phyloP scores from a whole-genome alignment of 768 basidiomycete species.

The Boletus rubescentipes region DNA sequence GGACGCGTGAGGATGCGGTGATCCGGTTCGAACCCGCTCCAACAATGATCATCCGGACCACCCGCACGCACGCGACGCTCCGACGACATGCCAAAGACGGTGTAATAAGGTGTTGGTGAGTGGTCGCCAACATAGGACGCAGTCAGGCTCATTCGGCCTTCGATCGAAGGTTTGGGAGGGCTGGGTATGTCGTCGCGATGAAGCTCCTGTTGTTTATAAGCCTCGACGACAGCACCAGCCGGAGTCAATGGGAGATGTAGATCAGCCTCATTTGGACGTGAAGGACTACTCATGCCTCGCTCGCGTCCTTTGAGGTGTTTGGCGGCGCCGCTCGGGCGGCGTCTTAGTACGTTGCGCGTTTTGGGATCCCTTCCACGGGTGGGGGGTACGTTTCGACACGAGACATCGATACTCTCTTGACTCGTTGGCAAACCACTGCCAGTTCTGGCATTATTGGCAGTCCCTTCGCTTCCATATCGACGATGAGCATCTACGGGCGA shows the following conservation, averaged over 20 bases:
- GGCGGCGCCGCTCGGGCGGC: slow-evolving; percentile 28
- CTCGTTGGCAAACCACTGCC: slow-evolving; percentile 1
- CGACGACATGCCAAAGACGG: slow-evolving; percentile 50
- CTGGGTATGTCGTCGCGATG: slow-evolving; percentile 9
- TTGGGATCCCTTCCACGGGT: slow-evolving; percentile 14
- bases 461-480: slow-evolving; percentile 20
- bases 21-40: slow-evolving; percentile 1
- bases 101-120: slow-evolving; percentile 49
- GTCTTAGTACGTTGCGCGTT: slow-evolving; percentile 33
- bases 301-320: slow-evolving; percentile 20
- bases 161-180: slow-evolving; percentile 24
- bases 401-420: slow-evolving; percentile 15
- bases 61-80: slow-evolving; percentile 46
- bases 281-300: slow-evolving; percentile 9
- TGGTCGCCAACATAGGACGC: slow-evolving; percentile 5
- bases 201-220: slow-evolving; percentile 47
- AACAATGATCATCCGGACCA: slow-evolving; percentile 41
- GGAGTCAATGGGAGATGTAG: slow-evolving; percentile 37
- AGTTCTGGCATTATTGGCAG: slow-evolving; percentile 2
- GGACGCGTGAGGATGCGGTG: background rate
- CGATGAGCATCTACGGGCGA: slow-evolving; percentile 14
- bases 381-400: background rate
- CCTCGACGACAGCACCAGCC: slow-evolving; percentile 44
- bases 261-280: background rate
- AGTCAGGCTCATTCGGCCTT: slow-evolving; percentile 23